A percentile compares a stretch with the other conserved stretches of the same genome.
These are phyloP conservation scores for Pseudogymnoascus verrucosus DNA, from an alignment of 2,329 filamentous ascomycete species.

Conservation along the genomic window DNA sequence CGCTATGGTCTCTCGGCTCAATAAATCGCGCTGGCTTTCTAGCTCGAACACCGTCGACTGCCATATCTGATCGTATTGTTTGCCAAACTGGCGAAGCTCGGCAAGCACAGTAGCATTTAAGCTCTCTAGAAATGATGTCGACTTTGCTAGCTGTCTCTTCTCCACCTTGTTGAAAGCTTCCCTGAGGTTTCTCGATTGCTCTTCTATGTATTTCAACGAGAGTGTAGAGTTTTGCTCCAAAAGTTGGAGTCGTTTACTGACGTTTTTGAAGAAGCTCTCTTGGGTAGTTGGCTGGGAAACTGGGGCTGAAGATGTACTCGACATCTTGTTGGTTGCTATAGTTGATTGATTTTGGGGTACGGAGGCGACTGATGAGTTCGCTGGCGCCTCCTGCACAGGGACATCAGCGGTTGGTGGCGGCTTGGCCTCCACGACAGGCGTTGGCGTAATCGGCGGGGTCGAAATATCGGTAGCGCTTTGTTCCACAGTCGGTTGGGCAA, in stretches of 20 bases:
- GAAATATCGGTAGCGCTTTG: not conserved
- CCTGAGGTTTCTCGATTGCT: constrained; percentile 83
- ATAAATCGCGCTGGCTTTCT: constrained; percentile 78
- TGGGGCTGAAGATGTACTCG: constrained; percentile 35
- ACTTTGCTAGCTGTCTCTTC: constrained; percentile 77
- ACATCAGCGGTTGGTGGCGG: not conserved
- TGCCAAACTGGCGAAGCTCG: constrained; percentile 69
- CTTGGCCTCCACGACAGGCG: constrained; percentile 1
- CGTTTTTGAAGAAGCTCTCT: constrained; percentile 95
- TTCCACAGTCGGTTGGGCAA: not conserved
- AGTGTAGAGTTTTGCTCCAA: constrained; percentile 89
- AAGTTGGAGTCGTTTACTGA: constrained; percentile 84
- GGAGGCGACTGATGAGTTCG: not conserved
- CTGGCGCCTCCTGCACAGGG: not conserved
- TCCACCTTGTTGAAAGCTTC: constrained; percentile 83
- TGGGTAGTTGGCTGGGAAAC: constrained; percentile 74
- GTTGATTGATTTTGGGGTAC: not conserved
- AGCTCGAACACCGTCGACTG: constrained; percentile 89
- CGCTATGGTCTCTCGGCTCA: constrained; percentile 74
- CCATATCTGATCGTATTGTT: constrained; percentile 94
- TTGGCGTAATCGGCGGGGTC: not conserved
- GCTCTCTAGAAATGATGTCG: constrained; percentile 69
- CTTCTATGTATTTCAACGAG: constrained; percentile 91
- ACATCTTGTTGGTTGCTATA: constrained; percentile 15
- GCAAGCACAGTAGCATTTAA: constrained; percentile 82